A percentile compares a stretch with the other conserved stretches of the same genome.
Conservation (phyloP, 331 rosid species). For the Quercus tomentella region DNA sequence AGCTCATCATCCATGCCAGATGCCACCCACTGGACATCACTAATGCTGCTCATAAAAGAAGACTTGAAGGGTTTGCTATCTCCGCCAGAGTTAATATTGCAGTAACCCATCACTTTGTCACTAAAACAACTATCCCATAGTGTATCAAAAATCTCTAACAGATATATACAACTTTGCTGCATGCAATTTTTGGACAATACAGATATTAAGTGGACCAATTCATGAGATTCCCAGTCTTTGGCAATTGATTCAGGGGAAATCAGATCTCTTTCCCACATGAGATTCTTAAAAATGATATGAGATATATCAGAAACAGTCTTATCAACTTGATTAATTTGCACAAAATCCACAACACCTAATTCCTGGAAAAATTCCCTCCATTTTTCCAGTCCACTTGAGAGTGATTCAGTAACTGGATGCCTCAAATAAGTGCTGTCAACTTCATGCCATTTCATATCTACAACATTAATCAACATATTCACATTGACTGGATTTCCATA, state of each 20-base stretch:
- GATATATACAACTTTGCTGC: constrained; percentile 52
- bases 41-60: constrained; percentile 56
- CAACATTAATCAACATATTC: constrained; percentile 52
- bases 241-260: constrained; percentile 53
- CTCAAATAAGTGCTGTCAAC: constrained; percentile 62
- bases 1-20: constrained; percentile 62
- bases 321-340: constrained; percentile 55
- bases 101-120: constrained; percentile 59
- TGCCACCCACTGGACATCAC: constrained; percentile 69
- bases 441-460: constrained; percentile 74
- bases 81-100: constrained; percentile 36
- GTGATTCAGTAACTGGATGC: constrained; percentile 60
- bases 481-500: constrained; percentile 68
- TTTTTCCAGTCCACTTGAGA: constrained; percentile 42
- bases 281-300: constrained; percentile 36
- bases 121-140: constrained; percentile 80
- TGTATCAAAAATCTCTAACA: constrained; percentile 71
- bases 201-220: constrained; percentile 54
- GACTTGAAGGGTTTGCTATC: constrained; percentile 56
- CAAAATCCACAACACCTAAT: constrained; percentile 78
- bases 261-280: constrained; percentile 53
- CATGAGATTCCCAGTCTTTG: constrained; percentile 91
- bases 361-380: constrained; percentile 86
- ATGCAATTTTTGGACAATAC: constrained; percentile 49
- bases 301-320: constrained; percentile 49